Evolutionary conservation across 306 rosid genomes (phyloP), one percentile per base, ranked within the genome.

Genomic region (Vicia villosa): DNA sequence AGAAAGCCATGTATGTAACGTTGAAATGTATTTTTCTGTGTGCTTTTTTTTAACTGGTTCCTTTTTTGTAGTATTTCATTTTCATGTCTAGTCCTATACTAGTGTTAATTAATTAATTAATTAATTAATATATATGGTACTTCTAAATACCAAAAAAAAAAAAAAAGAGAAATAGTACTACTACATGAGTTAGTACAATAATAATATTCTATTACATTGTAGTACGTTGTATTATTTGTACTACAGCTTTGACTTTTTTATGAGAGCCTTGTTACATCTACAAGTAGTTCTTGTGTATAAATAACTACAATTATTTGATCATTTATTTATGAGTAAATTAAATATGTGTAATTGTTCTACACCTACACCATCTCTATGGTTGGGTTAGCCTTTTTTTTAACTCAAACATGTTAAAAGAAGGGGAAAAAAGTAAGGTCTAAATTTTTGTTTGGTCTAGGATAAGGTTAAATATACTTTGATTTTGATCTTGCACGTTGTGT

Each of bases 1-100:
- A 77, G 59, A 68, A 70, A 79, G 81, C 84, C 87, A 83, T 84
- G 54, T 63, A 45, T 32, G 13, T 41, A 61, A n/a, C 5, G 32
- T 52, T n/a, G 47, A 20, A n/a, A 22, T 46, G 14, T 26, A 4
- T 43, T 26, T 47, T 68, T 11, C 28, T 34, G 5, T 26, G 5
- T n/a, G 17, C 7, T 43, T 43, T 43, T 42, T 14, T 43, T 43
- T 43, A 43, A 12, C 17, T 14, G 3, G 49, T 14, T 63, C 7
- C 20, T 22, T 32, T 43, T 5, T n/a, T 6, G 12, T 66, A 17
- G 14, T 60, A 59, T 9, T 16, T 34, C 22, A 57, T 57, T 60
- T 60, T 34, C 9, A 60, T 32, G 43, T 32, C 24, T 32, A 56
- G n/a, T n/a, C n/a, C n/a, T 50, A 50, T 50, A 1, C 26, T 12